These are phyloP conservation scores for Chrysoporthe puriensis DNA, from an alignment of 2,329 filamentous ascomycete species.

Conservation along the genomic window DNA sequence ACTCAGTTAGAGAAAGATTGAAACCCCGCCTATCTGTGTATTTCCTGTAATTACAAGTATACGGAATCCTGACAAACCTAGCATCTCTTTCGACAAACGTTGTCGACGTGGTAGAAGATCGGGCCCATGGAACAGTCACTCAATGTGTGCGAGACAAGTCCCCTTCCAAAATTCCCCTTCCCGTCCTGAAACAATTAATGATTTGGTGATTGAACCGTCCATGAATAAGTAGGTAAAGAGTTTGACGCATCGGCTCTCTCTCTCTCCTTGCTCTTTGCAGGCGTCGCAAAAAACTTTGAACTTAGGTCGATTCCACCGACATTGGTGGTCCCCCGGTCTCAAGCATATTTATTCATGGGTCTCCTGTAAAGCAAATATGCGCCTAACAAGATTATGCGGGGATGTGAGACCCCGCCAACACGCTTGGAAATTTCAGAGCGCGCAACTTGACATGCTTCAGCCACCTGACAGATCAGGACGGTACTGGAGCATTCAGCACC, in stretches of 20 bases:
- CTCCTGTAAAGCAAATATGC: constrained; percentile 1
- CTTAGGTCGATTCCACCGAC: too few species aligned
- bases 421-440: constrained; percentile 15
- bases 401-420: constrained; percentile 30
- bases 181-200: too few species aligned
- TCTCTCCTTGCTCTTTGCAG: too few species aligned
- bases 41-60: neutral
- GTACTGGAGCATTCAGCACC: neutral
- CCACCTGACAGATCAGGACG: neutral
- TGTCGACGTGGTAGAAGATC: too few species aligned
- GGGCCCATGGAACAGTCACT: too few species aligned
- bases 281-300: neutral
- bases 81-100: too few species aligned
- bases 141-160: too few species aligned
- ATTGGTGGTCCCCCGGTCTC: too few species aligned
- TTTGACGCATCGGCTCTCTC: too few species aligned
- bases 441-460: neutral
- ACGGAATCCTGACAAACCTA: neutral
- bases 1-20: neutral
- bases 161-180: too few species aligned
- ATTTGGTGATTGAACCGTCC: too few species aligned
- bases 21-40: neutral
- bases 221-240: too few species aligned
- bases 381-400: constrained; percentile 19
- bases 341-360: neutral